These are phyloP conservation scores for Nemania bipapillata DNA, from an alignment of 2,329 filamentous ascomycete genomes.

Conservation along the genomic window DNA sequence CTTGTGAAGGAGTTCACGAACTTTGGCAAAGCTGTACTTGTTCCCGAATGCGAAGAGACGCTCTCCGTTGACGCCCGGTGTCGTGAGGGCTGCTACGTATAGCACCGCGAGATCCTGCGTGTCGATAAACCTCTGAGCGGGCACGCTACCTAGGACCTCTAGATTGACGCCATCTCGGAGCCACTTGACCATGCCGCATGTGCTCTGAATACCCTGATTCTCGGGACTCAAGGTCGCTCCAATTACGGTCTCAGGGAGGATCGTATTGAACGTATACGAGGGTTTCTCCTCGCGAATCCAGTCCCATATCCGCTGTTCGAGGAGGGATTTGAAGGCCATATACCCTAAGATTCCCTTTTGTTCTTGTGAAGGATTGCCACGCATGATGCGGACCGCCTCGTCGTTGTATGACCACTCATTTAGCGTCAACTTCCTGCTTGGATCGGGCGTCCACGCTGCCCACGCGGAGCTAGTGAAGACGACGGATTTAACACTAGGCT, in stretches of 20 bases:
- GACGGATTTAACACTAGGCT: constrained; percentile 46
- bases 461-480: constrained; percentile 51
- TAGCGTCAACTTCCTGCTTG: constrained; percentile 40
- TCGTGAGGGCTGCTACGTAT: constrained; percentile 50
- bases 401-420: constrained; percentile 50
- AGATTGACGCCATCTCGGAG: constrained; percentile 47
- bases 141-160: constrained; percentile 39
- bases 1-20: constrained; percentile 47
- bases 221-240: constrained; percentile 48
- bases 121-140: constrained; percentile 51
- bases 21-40: constrained; percentile 49
- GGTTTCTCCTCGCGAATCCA: constrained; percentile 50
- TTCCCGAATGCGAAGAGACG: constrained; percentile 50
- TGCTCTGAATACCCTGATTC: constrained; percentile 49
- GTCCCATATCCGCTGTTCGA: constrained; percentile 51
- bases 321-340: constrained; percentile 51
- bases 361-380: constrained; percentile 30
- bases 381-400: constrained; percentile 43
- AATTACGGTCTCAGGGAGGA: constrained; percentile 50
- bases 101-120: constrained; percentile 48
- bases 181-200: constrained; percentile 50
- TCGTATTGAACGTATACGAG: constrained; percentile 48
- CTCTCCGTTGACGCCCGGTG: constrained; percentile 47
- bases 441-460: constrained; percentile 50
- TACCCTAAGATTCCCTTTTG: constrained; percentile 46